Evolutionary conservation across 1,284 basidiomycete species (phyloP).

Genomic region (Cryptococcus wingfieldii): DNA sequence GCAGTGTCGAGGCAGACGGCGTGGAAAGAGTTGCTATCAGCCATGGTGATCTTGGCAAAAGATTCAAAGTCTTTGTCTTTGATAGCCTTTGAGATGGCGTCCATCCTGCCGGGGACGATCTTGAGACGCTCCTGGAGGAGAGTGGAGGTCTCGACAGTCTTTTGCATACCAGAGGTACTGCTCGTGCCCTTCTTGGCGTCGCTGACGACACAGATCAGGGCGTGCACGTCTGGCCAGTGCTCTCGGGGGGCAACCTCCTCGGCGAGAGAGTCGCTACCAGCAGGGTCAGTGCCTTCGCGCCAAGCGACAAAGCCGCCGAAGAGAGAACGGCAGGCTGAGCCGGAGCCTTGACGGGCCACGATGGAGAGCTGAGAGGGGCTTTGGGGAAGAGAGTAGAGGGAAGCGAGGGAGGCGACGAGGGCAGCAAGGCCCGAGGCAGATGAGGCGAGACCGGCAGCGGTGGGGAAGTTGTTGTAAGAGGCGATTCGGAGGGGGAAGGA

Average conservation of each 20-base stretch:
- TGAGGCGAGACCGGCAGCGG: constrained; percentile 94
- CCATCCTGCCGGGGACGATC: constrained; percentile 87
- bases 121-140: constrained; percentile 86
- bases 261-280: constrained; percentile 84
- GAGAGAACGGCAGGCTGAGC: constrained; percentile 94
- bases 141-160: constrained; percentile 85
- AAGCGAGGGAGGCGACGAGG: constrained; percentile 80
- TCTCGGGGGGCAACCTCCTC: constrained; percentile 77
- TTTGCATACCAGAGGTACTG: constrained; percentile 94
- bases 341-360: constrained; percentile 94
- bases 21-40: constrained; percentile 97
- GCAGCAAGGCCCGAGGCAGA: constrained; percentile 97
- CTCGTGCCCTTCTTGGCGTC: constrained; percentile 97
- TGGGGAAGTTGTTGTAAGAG: constrained; percentile 98
- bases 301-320: constrained; percentile 97
- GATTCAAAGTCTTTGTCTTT: constrained; percentile 72
- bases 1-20: constrained; percentile 94
- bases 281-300: constrained; percentile 67
- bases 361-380: constrained; percentile 71
- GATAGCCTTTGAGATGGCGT: constrained; percentile 75
- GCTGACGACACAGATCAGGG: constrained; percentile 93
- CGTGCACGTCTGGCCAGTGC: constrained; percentile 94
- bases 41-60: constrained; percentile 91
- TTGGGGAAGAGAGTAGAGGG: constrained; percentile 75
- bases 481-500: constrained; percentile 74